Evolutionary conservation across 345 rosid species (phyloP), one percentile per base, ranked within the genome.

Genomic region (Eutrema japonicum): DNA sequence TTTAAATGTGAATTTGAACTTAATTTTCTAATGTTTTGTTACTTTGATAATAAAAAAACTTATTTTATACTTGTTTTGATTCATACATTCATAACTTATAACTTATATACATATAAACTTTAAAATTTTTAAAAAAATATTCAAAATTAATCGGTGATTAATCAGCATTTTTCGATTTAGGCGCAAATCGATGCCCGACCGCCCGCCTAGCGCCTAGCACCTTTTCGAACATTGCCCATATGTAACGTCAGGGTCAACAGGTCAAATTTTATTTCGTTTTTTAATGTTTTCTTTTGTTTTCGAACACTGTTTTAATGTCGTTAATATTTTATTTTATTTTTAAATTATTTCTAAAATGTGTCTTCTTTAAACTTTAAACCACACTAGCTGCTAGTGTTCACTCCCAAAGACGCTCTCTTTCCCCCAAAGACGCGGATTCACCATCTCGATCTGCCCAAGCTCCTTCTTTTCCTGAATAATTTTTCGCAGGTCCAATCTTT

Each of bases 381-480:
- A 64, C 72, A 49, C 22, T 18, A 18, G 22, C 48, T 50, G 22
- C 48, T 50, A 73, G 71, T 43, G 72, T 69, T 76, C 63, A 50
- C 62, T 49, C 14, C 4, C 76, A 58, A 64, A 70, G 80, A 70
- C 76, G 8, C 55, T 70, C 76, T 77, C 76, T 65, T 77, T 77
- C 66, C 76, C 76, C 66, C 71, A 48, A 76, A 47, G 43, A 22
- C 16, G 66, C 66, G 75, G 63, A 53, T 71, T 70, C 76, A 71
- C 56, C 75, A 26, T 65, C 72, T 66, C 68, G 79, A 76, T 77
- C 76, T 77, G 61, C 22, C 16, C 53, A 70, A 70, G 75, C 80
- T 64, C 57, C 35, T 65, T 73, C 40, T 53, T 45, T 14, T 18
- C 40, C 57, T 16, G 26, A 53, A 61, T 51, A 40, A 2, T 54